phyloP scores from a whole-genome alignment of 139 green algal species.

The Volvox reticuliferus region DNA sequence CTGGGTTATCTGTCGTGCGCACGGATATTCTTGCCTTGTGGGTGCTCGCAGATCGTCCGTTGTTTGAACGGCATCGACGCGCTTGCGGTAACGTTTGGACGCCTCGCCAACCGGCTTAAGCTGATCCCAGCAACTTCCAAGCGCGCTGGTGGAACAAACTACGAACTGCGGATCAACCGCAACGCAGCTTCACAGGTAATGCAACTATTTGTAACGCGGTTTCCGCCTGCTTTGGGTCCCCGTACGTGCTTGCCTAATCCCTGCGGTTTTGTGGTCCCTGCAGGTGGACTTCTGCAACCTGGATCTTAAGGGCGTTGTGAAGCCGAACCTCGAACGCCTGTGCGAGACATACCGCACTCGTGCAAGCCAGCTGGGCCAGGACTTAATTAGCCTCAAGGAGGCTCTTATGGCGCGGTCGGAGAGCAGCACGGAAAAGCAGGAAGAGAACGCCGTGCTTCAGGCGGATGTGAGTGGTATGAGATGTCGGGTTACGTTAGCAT shows the following conservation, averaged over 20 bases:
- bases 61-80: constrained; percentile 65
- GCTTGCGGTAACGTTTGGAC: constrained; percentile 75
- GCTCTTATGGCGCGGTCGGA: constrained; percentile 59
- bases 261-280: background rate
- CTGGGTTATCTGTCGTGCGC: too few species aligned
- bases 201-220: background rate
- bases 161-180: constrained; percentile 79
- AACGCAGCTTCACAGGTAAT: constrained; percentile 36
- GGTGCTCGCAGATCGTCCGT: constrained; percentile 48
- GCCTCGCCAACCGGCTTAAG: constrained; percentile 78
- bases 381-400: constrained; percentile 79
- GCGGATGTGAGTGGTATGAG: constrained; percentile 49
- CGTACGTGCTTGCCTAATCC: background rate
- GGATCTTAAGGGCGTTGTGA: constrained; percentile 87
- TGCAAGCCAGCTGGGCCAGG: constrained; percentile 71
- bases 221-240: background rate
- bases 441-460: constrained; percentile 74
- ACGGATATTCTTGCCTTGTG: too few species aligned
- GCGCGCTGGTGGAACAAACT: constrained; percentile 83
- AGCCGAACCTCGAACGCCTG: constrained; percentile 75
- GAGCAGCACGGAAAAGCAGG: constrained; percentile 67
- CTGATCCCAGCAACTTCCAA: constrained; percentile 89
- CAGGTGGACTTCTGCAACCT: constrained; percentile 75
- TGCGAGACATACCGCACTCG: constrained; percentile 71
- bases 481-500: too few species aligned